Evolutionary conservation across 768 basidiomycete species (phyloP).

Genomic region (Xanthoconium purpureum): DNA sequence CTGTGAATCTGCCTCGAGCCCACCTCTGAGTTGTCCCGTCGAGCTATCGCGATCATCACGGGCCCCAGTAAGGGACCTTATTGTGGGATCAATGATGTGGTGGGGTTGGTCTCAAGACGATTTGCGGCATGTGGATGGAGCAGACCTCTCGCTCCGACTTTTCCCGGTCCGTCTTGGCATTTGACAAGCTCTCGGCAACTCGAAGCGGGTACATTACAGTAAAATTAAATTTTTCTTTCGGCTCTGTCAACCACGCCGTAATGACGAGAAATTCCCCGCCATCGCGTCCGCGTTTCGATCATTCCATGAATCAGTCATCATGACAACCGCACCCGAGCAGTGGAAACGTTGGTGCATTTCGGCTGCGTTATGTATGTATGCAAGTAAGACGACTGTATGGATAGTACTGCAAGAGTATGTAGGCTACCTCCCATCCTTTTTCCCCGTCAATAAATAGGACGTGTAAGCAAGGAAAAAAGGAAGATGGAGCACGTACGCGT

Average conservation of each 20-base stretch:
- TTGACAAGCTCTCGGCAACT: too few species aligned
- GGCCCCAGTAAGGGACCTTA: neutral
- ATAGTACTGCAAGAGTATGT: neutral
- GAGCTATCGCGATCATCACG: neutral
- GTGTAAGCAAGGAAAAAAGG: neutral
- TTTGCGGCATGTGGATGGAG: too few species aligned
- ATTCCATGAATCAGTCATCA: too few species aligned
- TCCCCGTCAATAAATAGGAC: neutral
- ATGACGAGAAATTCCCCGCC: too few species aligned
- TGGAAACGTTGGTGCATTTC: neutral
- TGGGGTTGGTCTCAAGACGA: neutral
- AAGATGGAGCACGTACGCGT: neutral
- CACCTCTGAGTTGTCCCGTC: neutral
- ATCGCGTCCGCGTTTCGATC: too few species aligned
- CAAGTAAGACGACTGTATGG: neutral
- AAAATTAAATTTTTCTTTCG: neutral
- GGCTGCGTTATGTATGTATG: neutral
- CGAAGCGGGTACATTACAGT: neutral
- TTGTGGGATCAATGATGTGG: too few species aligned
- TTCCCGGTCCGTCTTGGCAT: neutral
- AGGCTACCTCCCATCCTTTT: neutral
- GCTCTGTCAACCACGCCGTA: neutral
- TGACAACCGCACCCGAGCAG: too few species aligned
- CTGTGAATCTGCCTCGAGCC: constrained; percentile 5
- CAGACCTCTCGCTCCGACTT: neutral